Percentiles rank a stretch among this genome's conserved stretches.
These are phyloP conservation scores for Paramecium octaurelia DNA, from an alignment of 73 alveolate species.

Conservation along the genomic window DNA sequence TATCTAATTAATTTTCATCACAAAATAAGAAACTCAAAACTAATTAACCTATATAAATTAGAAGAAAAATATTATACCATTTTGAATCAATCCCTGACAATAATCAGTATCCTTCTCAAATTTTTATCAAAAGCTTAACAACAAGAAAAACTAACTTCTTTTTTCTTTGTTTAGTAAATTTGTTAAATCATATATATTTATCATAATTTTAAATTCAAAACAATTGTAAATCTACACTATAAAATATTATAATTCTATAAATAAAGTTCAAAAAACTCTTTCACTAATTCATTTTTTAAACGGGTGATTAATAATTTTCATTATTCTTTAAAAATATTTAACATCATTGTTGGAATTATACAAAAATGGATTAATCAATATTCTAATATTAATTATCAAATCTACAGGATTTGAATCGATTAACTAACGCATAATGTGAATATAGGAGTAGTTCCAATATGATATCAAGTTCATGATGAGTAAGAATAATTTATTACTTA, in stretches of 20 bases:
- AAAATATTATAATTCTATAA: background rate
- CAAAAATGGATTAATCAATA: background rate
- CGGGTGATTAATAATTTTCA: background rate
- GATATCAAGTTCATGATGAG: too few species aligned
- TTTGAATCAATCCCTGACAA: background rate
- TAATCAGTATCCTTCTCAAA: background rate
- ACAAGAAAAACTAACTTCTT: background rate
- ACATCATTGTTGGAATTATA: background rate
- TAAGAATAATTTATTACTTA: too few species aligned
- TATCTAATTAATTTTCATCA: background rate
- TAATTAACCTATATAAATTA: background rate
- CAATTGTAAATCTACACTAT: too few species aligned
- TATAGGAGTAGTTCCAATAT: background rate
- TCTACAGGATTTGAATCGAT: background rate
- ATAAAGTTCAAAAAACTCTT: background rate
- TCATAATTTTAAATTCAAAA: too few species aligned
- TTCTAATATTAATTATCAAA: too few species aligned
- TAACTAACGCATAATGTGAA: too few species aligned
- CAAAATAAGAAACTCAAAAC: background rate
- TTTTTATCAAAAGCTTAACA: background rate
- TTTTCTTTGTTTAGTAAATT: background rate
- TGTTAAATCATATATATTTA: background rate
- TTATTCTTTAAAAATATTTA: background rate
- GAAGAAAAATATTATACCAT: background rate
- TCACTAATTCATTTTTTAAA: background rate